A percentile compares a stretch with the other conserved stretches of the same genome.
These are phyloP conservation scores for Kwoniella dendrophila DNA, from an alignment of 768 basidiomycete genomes.

Conservation along the genomic window DNA sequence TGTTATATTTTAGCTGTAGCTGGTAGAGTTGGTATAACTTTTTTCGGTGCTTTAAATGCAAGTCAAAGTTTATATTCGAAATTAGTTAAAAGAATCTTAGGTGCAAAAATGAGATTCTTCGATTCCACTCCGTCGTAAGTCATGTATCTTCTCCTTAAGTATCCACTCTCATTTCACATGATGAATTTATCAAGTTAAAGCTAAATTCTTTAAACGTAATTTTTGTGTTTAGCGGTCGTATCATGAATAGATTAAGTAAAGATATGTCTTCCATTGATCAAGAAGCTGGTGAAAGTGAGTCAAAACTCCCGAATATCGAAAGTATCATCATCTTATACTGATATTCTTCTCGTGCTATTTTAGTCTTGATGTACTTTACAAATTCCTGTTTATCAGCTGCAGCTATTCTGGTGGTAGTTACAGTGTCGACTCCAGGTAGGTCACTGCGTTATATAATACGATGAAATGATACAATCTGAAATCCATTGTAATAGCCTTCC, in stretches of 20 bases:
- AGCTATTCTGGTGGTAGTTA: constrained; percentile 54
- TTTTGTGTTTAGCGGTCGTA: constrained; percentile 65
- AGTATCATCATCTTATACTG: background rate
- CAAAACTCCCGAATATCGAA: too few species aligned
- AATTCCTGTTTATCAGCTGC: constrained; percentile 43
- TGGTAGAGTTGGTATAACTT: constrained; percentile 42
- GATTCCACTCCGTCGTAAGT: constrained; percentile 46
- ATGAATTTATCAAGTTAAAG: background rate
- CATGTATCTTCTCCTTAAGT: background rate
- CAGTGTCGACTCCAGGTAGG: constrained; percentile 53
- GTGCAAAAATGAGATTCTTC: constrained; percentile 53
- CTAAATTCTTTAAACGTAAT: too few species aligned
- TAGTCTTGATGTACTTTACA: constrained; percentile 45
- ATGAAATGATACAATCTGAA: background rate
- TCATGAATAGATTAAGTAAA: constrained; percentile 81
- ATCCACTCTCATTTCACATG: background rate
- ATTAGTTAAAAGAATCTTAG: constrained; percentile 53
- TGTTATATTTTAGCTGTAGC: constrained; percentile 47
- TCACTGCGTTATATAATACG: background rate
- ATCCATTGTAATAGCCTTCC: constrained; percentile 42
- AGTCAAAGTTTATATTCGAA: constrained; percentile 47
- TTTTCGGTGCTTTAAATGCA: constrained; percentile 46
- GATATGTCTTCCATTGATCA: constrained; percentile 77
- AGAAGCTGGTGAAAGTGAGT: constrained; percentile 45
- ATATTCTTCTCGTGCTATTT: background rate